phyloP scores from a whole-genome alignment of 2,329 filamentous ascomycete genomes.

The Clonostachys rosea region DNA sequence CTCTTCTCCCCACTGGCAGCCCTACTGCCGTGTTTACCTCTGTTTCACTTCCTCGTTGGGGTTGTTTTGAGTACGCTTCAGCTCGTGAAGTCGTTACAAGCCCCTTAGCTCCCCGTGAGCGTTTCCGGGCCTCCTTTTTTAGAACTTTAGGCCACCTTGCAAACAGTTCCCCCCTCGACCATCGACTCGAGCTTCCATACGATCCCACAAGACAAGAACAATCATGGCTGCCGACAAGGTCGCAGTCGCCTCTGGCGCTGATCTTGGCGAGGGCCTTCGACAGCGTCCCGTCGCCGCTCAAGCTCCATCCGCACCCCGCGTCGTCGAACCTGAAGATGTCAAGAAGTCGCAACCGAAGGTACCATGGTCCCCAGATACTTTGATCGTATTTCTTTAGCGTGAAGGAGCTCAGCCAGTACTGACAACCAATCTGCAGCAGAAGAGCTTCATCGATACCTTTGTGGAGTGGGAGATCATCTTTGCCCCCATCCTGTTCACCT shows the following conservation, averaged over 20 bases:
- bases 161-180: neutral
- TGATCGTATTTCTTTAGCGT: too few species aligned
- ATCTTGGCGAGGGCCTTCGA: slow-evolving; percentile 50
- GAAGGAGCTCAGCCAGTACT: neutral
- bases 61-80: slow-evolving; percentile 1
- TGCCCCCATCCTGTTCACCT: slow-evolving; percentile 56
- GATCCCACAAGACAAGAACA: neutral
- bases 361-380: neutral
- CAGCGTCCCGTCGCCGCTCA: slow-evolving; percentile 41
- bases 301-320: slow-evolving; percentile 25
- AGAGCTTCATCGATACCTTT: slow-evolving; percentile 58
- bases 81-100: slow-evolving; percentile 3
- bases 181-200: slow-evolving; percentile 1
- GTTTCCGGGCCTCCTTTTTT: slow-evolving; percentile 3
- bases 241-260: slow-evolving; percentile 55
- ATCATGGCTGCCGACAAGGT: slow-evolving; percentile 51
- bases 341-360: slow-evolving; percentile 58
- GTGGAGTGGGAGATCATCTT: slow-evolving; percentile 60
- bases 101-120: neutral
- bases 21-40: neutral
- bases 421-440: slow-evolving; percentile 28
- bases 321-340: slow-evolving; percentile 49
- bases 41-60: neutral
- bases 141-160: neutral
- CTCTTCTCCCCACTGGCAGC: neutral